Conservation (phyloP, 2,329 filamentous ascomycete genomes). For the Lasiodiplodia sp. region DNA sequence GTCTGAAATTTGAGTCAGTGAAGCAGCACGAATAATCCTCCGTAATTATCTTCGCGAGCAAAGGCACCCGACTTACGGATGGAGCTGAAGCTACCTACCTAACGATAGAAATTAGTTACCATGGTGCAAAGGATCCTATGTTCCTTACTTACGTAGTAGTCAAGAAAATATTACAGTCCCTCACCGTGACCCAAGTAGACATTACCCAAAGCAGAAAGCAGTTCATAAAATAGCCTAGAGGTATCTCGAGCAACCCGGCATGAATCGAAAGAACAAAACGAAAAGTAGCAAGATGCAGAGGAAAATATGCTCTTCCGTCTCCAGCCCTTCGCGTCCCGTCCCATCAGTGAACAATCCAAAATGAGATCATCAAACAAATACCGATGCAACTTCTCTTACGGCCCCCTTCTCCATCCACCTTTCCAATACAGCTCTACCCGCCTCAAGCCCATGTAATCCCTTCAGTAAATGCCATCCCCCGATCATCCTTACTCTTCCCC, state of each 20-base stretch:
- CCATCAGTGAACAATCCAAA: neutral
- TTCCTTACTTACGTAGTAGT: neutral
- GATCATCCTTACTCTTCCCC: neutral
- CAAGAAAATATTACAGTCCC: neutral
- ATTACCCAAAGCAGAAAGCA: neutral
- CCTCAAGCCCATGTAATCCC: neutral
- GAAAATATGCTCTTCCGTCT: neutral
- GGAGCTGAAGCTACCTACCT: no score
- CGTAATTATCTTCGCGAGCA: no score
- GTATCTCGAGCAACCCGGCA: conserved; percentile 17
- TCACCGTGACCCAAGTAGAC: neutral
- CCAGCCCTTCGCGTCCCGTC: neutral
- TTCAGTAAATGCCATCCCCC: neutral
- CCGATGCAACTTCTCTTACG: neutral
- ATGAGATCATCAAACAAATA: conserved; percentile 4
- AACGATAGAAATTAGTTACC: no score
- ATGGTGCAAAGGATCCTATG: neutral
- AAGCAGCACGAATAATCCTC: neutral
- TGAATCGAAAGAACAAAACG: neutral
- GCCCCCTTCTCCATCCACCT: neutral
- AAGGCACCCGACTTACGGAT: no score
- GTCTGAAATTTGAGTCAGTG: neutral
- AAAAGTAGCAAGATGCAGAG: conserved; percentile 4
- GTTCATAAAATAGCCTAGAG: conserved; percentile 15
- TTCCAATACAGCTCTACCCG: neutral